These are phyloP conservation scores for Blepharisma stoltei DNA, from an alignment of 73 alveolate genomes.

Conservation along the genomic window DNA sequence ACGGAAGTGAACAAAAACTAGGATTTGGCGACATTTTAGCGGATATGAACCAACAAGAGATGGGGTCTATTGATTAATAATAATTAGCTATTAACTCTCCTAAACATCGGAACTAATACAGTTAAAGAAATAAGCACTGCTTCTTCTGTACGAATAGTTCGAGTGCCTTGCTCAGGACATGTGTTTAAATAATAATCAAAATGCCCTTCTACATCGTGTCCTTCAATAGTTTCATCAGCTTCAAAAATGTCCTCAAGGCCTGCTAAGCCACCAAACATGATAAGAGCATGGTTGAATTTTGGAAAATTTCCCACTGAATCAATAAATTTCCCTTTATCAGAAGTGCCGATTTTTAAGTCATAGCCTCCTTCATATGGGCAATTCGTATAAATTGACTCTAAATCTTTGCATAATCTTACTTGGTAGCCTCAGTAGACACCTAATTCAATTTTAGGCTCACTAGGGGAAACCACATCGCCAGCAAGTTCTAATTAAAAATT, in stretches of 20 bases:
- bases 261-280: conserved; percentile 81
- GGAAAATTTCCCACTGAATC: conserved; percentile 5
- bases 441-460: conserved; percentile 59
- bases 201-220: conserved; percentile 43
- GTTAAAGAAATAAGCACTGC: conserved; percentile 67
- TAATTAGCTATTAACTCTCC: conserved; percentile 36
- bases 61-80: too few species aligned
- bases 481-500: conserved; percentile 17
- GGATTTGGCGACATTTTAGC: neutral
- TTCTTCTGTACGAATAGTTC: conserved; percentile 83
- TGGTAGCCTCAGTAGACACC: conserved; percentile 85
- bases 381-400: conserved; percentile 54
- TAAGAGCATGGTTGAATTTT: conserved; percentile 69
- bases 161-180: conserved; percentile 76
- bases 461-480: conserved; percentile 54
- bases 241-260: conserved; percentile 84
- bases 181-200: conserved; percentile 72
- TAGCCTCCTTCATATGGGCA: conserved; percentile 59
- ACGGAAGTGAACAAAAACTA: neutral
- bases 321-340: conserved; percentile 69
- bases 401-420: conserved; percentile 73
- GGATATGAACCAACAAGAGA: too few species aligned
- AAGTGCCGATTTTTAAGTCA: conserved; percentile 74
- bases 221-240: conserved; percentile 63
- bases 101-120: conserved; percentile 60